Evolutionary conservation across 257 asterid species (phyloP).

Genomic region (Eucommia ulmoides): DNA sequence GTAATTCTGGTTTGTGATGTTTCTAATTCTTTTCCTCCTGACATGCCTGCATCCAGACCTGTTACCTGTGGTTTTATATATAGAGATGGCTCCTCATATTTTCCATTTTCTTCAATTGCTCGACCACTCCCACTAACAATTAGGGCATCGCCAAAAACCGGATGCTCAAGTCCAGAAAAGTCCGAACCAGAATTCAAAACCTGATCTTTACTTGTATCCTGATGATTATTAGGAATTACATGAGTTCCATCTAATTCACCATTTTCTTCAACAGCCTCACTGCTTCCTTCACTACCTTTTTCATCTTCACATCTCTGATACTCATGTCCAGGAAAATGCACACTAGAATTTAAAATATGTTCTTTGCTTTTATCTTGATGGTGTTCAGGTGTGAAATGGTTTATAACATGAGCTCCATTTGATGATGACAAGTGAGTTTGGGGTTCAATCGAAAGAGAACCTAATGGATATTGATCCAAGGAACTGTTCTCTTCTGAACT

Average conservation of each 20-base stretch:
- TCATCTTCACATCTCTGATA: constrained; percentile 12
- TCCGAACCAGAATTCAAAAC: constrained; percentile 7
- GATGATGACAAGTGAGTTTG: constrained; percentile 17
- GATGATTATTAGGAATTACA: constrained; percentile 6
- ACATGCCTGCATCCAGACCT: constrained; percentile 8
- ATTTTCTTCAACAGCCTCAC: constrained; percentile 10
- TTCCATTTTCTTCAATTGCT: constrained; percentile 11
- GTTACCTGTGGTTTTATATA: constrained; percentile 8
- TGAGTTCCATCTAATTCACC: constrained; percentile 14
- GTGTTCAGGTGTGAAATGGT: constrained; percentile 9
- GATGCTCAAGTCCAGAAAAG: constrained; percentile 11
- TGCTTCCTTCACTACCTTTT: constrained; percentile 2
- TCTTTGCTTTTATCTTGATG: constrained; percentile 19
- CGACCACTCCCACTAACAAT: constrained; percentile 7
- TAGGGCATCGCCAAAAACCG: constrained; percentile 9
- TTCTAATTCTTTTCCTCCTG: constrained; percentile 5
- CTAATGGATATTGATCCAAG: constrained; percentile 51
- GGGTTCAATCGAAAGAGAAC: constrained; percentile 56
- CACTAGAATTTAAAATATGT: constrained; percentile 12
- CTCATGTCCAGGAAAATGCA: constrained; percentile 16
- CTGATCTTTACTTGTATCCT: constrained; percentile 9
- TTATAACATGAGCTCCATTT: constrained; percentile 15
- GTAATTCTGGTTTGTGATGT: constrained; percentile 7
- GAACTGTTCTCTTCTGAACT: constrained; percentile 26
- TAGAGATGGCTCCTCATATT: constrained; percentile 14